Evolutionary conservation across 1,284 basidiomycete species (phyloP).

Genomic region (Pseudozyma thailandica): DNA sequence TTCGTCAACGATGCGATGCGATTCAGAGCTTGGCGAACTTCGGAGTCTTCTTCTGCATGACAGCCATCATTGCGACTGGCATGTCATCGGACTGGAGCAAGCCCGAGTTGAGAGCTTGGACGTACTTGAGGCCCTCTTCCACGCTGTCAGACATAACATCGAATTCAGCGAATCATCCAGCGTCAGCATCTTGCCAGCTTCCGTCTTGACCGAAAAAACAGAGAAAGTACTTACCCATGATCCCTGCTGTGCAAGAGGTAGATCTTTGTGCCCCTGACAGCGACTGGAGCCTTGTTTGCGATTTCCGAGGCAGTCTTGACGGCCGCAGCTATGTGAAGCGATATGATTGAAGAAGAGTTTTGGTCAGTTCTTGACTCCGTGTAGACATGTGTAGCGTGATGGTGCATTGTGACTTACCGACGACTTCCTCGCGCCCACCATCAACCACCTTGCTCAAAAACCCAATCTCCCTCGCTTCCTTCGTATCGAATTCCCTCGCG

Average conservation of each 20-base stretch:
- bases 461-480: constrained; percentile 79
- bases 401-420: constrained; percentile 38
- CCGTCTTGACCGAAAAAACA: background rate
- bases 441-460: constrained; percentile 80
- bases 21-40: constrained; percentile 62
- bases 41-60: constrained; percentile 69
- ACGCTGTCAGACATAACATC: constrained; percentile 70
- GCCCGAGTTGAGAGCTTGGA: constrained; percentile 79
- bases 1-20: background rate
- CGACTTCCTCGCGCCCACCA: constrained; percentile 74
- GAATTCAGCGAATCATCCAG: no score
- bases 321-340: constrained; percentile 71
- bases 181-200: no score
- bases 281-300: constrained; percentile 83
- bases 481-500: constrained; percentile 77
- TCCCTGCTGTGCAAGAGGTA: constrained; percentile 79
- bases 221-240: constrained; percentile 70
- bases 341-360: background rate
- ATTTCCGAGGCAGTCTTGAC: constrained; percentile 77
- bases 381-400: background rate
- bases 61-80: constrained; percentile 69
- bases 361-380: background rate
- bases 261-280: constrained; percentile 83
- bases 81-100: constrained; percentile 78
- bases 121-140: constrained; percentile 81